Evolutionary conservation across 2,329 filamentous ascomycete species (phyloP).

Genomic region (Aspergillus fijiensis): DNA sequence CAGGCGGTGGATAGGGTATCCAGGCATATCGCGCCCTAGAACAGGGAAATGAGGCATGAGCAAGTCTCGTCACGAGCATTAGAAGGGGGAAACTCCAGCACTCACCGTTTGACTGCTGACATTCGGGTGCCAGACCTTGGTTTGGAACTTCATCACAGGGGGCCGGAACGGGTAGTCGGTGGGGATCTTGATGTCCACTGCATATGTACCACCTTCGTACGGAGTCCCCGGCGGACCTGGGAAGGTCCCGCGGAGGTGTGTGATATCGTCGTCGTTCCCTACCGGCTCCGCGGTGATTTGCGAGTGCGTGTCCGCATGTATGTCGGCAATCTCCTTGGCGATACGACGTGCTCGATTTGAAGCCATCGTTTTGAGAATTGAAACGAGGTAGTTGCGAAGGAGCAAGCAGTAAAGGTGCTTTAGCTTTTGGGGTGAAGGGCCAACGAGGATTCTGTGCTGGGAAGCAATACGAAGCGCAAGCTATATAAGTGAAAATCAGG

Average conservation of each 20-base stretch:
- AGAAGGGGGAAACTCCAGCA: slow-evolving; percentile 14
- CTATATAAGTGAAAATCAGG: neutral
- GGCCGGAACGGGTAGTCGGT: slow-evolving; percentile 90
- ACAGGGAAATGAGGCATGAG: neutral
- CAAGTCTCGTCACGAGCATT: neutral
- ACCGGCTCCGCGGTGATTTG: slow-evolving; percentile 70
- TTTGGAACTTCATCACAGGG: slow-evolving; percentile 85
- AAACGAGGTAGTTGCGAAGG: neutral
- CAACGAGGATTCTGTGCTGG: neutral
- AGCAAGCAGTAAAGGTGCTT: neutral
- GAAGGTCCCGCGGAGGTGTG: slow-evolving; percentile 80
- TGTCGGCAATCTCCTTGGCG: slow-evolving; percentile 51
- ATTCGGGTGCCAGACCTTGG: slow-evolving; percentile 96
- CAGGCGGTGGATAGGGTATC: slow-evolving; percentile 87
- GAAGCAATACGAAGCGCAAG: neutral
- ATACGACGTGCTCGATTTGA: slow-evolving; percentile 59
- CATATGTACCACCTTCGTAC: slow-evolving; percentile 81
- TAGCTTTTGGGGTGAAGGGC: neutral
- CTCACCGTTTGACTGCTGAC: slow-evolving; percentile 88
- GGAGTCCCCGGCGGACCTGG: slow-evolving; percentile 87
- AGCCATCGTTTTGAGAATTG: slow-evolving; percentile 43
- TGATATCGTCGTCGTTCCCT: slow-evolving; percentile 66
- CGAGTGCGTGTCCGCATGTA: slow-evolving; percentile 66
- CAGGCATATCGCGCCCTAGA: slow-evolving; percentile 89
- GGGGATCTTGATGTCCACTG: slow-evolving; percentile 83